Evolutionary conservation across 495 filamentous ascomycete species (phyloP), one percentile per base, ranked within the genome.

Genomic region (Podospora conica): DNA sequence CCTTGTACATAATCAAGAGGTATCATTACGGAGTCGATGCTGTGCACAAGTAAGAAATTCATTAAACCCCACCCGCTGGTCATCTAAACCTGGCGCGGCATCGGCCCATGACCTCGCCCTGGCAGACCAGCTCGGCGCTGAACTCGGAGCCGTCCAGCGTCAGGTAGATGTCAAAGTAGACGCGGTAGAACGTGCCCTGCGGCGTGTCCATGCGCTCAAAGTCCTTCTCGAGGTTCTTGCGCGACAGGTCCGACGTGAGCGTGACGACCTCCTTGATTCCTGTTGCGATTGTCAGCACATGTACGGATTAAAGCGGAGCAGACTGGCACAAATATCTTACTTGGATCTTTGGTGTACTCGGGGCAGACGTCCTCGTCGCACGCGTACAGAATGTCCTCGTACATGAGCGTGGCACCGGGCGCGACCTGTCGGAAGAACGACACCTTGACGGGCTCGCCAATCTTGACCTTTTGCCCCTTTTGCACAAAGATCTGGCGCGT

Each of bases 201-300:
- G 95, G 95, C 4, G 95, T 98, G 77, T 98, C 95, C 95, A 98
- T 98, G 71, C 96, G 87, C 79, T 98, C 95, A 66, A 98, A 98
- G 75, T 98, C 95, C 76, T 96, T 98, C 77, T 98, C 95, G 1
- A 98, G 87, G 75, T 97, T 98, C 84, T 98, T 98, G 67, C 95
- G 89, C 18, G 92, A 96, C 40, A 98, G 84, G 76, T 98, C 95
- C 55, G 93, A 97, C 9, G 96, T 98, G 53, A 98, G 88, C 2
- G 95, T 98, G 66, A 98, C 96, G 29, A 98, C 92, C 78, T 98
- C 95, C 84, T 98, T 98, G 86, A 98, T 97, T 68, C 93, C 94
- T 98, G 72, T 65, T 64, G 5, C 68, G 68, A 23, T n/a, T 57
- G 73, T 81, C 62, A 82, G 78, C 40, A 48, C n/a, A 15, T 48